A percentile compares a stretch with the other conserved stretches of the same genome.
phyloP scores from a whole-genome alignment of 306 rosid genomes.

The Vigna angularis region DNA sequence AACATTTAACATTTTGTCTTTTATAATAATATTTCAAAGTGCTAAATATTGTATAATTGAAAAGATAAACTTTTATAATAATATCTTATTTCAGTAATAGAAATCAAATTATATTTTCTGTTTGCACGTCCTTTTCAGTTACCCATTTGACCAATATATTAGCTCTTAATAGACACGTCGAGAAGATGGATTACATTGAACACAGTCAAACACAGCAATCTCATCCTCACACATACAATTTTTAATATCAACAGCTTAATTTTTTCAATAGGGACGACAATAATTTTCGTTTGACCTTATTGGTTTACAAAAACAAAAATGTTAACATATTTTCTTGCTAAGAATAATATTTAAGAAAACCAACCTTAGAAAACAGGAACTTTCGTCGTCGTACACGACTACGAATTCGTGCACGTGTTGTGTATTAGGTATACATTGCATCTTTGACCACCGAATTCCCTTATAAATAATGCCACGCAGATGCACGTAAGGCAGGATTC shows the following conservation, averaged over 20 bases:
- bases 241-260: background rate
- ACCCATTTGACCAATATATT: background rate
- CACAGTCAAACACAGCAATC: conserved; percentile 42
- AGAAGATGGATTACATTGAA: conserved; percentile 42
- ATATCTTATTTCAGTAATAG: too few species aligned
- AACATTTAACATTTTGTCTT: too few species aligned
- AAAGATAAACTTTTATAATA: too few species aligned
- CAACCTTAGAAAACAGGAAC: conserved; percentile 24
- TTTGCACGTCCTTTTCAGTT: conserved; percentile 21
- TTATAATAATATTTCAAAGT: too few species aligned
- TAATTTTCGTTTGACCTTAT: too few species aligned
- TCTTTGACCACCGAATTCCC: conserved; percentile 37
- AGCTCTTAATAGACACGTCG: background rate
- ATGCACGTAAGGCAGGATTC: background rate
- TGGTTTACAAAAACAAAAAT: background rate
- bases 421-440: background rate
- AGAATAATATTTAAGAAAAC: background rate
- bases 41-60: too few species aligned
- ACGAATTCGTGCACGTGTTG: background rate
- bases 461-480: conserved; percentile 4
- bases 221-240: background rate
- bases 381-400: conserved; percentile 24
- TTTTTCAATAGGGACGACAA: background rate
- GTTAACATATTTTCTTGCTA: background rate
- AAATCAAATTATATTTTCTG: background rate